Evolutionary conservation across 495 filamentous ascomycete species (phyloP).

Genomic region (Hyaloscypha variabilis): DNA sequence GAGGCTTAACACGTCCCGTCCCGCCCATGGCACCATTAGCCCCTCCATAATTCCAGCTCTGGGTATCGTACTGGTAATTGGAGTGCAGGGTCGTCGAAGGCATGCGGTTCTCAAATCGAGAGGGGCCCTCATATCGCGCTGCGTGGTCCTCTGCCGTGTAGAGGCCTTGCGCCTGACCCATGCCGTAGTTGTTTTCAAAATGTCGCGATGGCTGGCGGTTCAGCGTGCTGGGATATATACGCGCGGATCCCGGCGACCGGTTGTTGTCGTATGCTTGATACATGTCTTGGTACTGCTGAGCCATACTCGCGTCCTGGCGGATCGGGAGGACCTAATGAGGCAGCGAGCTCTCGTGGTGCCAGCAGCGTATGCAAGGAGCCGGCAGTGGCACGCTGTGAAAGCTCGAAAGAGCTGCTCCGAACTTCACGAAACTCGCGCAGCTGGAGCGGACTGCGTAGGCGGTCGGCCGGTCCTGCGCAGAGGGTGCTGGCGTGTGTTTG

Average conservation of each 20-base stretch:
- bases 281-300: slow-evolving; percentile 57
- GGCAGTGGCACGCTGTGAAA: slow-evolving; percentile 33
- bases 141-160: slow-evolving; percentile 57
- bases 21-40: slow-evolving; percentile 49
- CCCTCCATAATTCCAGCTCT: slow-evolving; percentile 51
- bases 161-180: slow-evolving; percentile 45
- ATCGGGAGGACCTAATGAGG: slow-evolving; percentile 6
- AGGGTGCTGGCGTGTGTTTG: slow-evolving; percentile 19
- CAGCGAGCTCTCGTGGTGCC: slow-evolving; percentile 31
- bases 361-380: slow-evolving; percentile 37
- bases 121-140: slow-evolving; percentile 58
- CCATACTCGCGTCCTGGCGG: slow-evolving; percentile 44
- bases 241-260: slow-evolving; percentile 41
- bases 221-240: slow-evolving; percentile 58
- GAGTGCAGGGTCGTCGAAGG: slow-evolving; percentile 32
- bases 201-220: slow-evolving; percentile 70
- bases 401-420: slow-evolving; percentile 29
- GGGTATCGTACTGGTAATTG: slow-evolving; percentile 46
- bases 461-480: slow-evolving; percentile 19
- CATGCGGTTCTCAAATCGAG: slow-evolving; percentile 56
- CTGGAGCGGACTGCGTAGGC: slow-evolving; percentile 16
- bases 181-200: slow-evolving; percentile 65
- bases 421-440: slow-evolving; percentile 28
- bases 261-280: slow-evolving; percentile 39
- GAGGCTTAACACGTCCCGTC: slow-evolving; percentile 43